Base-by-base conservation (phyloP, 1,284 basidiomycete species). In the Trichosporon sp. region DNA sequence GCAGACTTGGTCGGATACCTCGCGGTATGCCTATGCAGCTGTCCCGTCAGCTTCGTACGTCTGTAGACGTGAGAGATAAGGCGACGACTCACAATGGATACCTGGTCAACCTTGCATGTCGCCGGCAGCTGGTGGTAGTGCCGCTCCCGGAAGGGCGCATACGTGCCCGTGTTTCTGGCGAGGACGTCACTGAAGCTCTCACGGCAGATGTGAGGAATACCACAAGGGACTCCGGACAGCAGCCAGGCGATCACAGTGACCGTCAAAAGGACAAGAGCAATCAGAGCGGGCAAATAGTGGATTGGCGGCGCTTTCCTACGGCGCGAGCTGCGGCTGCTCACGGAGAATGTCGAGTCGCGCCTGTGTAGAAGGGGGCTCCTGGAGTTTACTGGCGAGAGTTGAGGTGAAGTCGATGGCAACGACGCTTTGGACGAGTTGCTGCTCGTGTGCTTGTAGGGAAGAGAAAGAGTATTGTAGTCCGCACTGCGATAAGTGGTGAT, bases 1-100 rank as follows among this genome's bases (percentile, higher is more conserved):
- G 86, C 83, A 6, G 81, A 80, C 0, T 76, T 71, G 0, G 91
- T 92, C 0, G 92, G 92, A 69, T 85, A 92, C 32, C 92, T 84
- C 1, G 89, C 87, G 0, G 90, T 90, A 71, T 95, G 92, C 10
- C 92, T 83, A 79, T 94, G 88, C n/a, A 95, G 79, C 91, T 92
- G 66, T 32, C 14, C 5, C 34, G 56, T 57, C 6, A 57, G 56
- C 36, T 19, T 14, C 31, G 10, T 58, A 46, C n/a, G n/a, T n/a
- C n/a, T n/a, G n/a, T n/a, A n/a, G n/a, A 16, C 33, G 21, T 2
- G 46, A 59, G 36, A 11, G 13, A 56, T 31, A 54, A 4, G 23
- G 23, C 16, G 6, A 4, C 8, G 6, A 73, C 76, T 59, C 60
- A 79, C 78, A 3, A 79, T 59, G 1, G 73, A 75, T 19, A 78